Percentiles rank a stretch among this genome's conserved stretches.
Conservation (phyloP, 2,329 filamentous ascomycete species). For the Trichoderma simmonsii region DNA sequence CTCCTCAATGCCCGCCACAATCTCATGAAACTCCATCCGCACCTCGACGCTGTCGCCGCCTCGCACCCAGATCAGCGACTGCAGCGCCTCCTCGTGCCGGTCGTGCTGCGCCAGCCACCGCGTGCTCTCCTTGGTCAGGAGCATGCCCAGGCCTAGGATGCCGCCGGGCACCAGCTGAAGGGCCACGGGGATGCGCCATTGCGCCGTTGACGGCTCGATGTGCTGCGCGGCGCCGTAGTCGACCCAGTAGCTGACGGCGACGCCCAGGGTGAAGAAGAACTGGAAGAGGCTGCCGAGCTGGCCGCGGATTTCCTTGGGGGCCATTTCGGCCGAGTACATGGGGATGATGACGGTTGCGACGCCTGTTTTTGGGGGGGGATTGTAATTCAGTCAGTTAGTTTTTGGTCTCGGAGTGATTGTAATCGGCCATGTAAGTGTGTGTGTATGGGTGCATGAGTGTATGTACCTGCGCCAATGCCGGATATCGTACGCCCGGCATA, state of each 20-base stretch:
- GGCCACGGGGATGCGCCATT: constrained; percentile 50
- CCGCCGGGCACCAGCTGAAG: constrained; percentile 47
- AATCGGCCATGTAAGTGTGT: background rate
- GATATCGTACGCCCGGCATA: constrained; percentile 39
- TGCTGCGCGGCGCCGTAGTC: constrained; percentile 45
- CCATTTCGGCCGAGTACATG: constrained; percentile 45
- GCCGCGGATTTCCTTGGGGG: constrained; percentile 45
- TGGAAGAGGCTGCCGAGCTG: constrained; percentile 44
- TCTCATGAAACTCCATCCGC: constrained; percentile 35
- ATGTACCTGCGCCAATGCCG: constrained; percentile 36
- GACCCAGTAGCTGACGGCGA: constrained; percentile 43
- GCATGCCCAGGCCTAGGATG: constrained; percentile 46
- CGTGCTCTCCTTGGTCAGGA: constrained; percentile 46
- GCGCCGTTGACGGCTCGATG: constrained; percentile 36
- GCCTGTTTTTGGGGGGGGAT: background rate
- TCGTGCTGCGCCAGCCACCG: constrained; percentile 47
- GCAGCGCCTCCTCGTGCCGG: constrained; percentile 43
- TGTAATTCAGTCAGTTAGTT: background rate
- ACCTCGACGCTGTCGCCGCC: constrained; percentile 37
- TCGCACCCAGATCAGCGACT: constrained; percentile 50
- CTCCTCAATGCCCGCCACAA: constrained; percentile 45
- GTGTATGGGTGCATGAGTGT: background rate
- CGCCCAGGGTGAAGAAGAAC: constrained; percentile 43
- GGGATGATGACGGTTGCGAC: constrained; percentile 42
- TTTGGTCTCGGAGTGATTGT: background rate